Conservation (phyloP, 2,329 filamentous ascomycete species). For the Ophiocordyceps australis region DNA sequence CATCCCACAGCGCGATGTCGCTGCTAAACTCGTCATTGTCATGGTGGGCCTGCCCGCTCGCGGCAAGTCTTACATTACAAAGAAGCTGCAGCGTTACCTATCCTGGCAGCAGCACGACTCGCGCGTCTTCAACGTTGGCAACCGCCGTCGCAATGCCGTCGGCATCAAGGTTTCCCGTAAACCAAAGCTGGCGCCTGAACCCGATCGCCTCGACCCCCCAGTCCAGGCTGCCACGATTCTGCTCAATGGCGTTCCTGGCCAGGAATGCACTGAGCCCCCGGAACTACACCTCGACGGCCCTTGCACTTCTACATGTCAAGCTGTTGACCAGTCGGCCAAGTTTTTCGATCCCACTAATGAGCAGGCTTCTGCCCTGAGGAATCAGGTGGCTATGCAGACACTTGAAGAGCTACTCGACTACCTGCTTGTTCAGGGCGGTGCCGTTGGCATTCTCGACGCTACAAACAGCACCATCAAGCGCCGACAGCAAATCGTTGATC, state of each 20-base stretch:
- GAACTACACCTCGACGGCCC: conserved; percentile 15
- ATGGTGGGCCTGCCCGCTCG: conserved; percentile 94
- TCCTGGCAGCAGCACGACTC: conserved; percentile 97
- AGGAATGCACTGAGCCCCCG: conserved; percentile 18
- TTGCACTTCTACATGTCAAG: conserved; percentile 11
- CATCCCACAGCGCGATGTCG: conserved; percentile 86
- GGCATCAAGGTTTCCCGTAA: conserved; percentile 26
- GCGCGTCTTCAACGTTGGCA: conserved; percentile 92
- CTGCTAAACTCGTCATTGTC: conserved; percentile 89
- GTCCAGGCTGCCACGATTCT: conserved; percentile 37
- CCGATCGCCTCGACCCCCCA: conserved; percentile 21
- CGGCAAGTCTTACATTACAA: conserved; percentile 97
- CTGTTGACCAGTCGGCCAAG: conserved; percentile 71
- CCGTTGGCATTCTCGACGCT: conserved; percentile 88
- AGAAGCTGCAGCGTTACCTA: conserved; percentile 88
- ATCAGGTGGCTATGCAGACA: conserved; percentile 84
- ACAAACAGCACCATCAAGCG: conserved; percentile 90
- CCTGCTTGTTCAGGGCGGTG: conserved; percentile 62
- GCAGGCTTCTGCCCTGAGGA: conserved; percentile 63
- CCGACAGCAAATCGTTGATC: conserved; percentile 66
- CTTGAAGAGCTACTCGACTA: conserved; percentile 86
- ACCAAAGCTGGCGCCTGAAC: conserved; percentile 14
- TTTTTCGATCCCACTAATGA: conserved; percentile 91
- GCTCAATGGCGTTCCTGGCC: conserved; percentile 30
- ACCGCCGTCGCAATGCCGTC: conserved; percentile 66